Percentiles rank a stretch among this genome's conserved stretches.
Evolutionary conservation across 371 early-diverging fungal species (phyloP).

Genomic region (Mucor velutinosus): DNA sequence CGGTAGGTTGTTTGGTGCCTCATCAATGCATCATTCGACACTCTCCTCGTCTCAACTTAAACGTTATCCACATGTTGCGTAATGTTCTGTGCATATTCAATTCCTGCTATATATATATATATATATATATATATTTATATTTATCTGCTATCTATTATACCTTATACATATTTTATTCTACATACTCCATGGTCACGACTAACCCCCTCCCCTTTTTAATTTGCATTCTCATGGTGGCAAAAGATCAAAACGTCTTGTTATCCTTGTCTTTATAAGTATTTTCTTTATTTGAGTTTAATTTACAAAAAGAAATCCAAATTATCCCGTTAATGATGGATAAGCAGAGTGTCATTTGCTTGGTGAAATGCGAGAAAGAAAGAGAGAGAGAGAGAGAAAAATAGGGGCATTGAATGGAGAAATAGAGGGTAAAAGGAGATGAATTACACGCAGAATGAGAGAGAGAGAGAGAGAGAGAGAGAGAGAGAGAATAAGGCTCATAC

Average conservation of each 20-base stretch:
- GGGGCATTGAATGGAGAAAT: neutral
- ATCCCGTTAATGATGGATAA: neutral
- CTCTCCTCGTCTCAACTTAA: slow-evolving; percentile 15
- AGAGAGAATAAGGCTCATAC: neutral
- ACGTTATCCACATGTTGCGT: slow-evolving; percentile 13
- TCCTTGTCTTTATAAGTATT: neutral
- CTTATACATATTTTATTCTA: neutral
- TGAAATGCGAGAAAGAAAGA: neutral
- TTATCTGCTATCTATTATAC: neutral
- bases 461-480: too few species aligned
- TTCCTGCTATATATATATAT: too few species aligned
- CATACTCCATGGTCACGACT: neutral
- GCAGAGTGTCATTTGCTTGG: neutral
- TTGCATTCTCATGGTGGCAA: neutral
- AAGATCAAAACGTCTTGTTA: neutral
- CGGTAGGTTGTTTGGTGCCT: slow-evolving; percentile 16
- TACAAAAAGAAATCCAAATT: neutral
- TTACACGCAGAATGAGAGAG: neutral
- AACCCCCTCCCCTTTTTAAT: neutral
- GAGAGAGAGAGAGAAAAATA: neutral
- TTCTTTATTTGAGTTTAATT: neutral
- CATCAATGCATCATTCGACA: slow-evolving; percentile 2
- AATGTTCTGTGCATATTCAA: slow-evolving; percentile 1
- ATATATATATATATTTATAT: neutral
- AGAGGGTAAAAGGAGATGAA: neutral